Evolutionary conservation across 1,284 basidiomycete species (phyloP), one percentile per base, ranked within the genome.

Genomic region (Irpex sp.): DNA sequence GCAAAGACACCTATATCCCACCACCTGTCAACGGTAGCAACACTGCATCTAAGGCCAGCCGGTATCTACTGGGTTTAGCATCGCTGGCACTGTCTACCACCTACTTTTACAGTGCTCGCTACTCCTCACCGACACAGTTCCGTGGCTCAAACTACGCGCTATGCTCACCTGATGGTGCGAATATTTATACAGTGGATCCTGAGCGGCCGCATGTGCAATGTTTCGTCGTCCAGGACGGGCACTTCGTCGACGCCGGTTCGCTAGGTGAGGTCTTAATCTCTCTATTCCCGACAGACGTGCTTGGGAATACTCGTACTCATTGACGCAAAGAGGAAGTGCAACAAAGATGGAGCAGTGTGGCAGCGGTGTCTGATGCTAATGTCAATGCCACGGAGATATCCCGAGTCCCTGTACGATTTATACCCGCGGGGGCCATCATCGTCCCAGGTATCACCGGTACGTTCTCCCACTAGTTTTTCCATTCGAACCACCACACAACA

Each of bases 381-480:
- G 57, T 17, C 21, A 59, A 59, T 57, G 57, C 34, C 56, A 51
- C 57, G 37, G 54, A 26, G 6, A 34, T 21, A 19, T 34, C 59
- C 31, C 31, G 31, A 34, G 67, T 71, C 36, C 67, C 70, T 34
- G 74, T 89, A 59, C 84, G 78, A 57, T 85, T 80, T 72, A 79
- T 87, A 64, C 75, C 79, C 60, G 70, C 78, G 48, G 83, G 81
- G 26, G 81, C 87, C 49, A 82, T 88, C 60, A 75, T 90, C 37
- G 80, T 91, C 31, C 89, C 89, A 19, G 89, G 89, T 1, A 71
- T 91, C 63, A 88, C 81, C 70, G 89, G 88, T 89, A 61, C 48
- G 65, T 66, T 34, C 31, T 34, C 31, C 31, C 31, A 34, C 31
- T 34, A 34, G 63, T 40, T 36, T 60, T n/a, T 11, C 58, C 64